Conservation (phyloP, 495 filamentous ascomycete genomes). For the Hypoxylon rickii region DNA sequence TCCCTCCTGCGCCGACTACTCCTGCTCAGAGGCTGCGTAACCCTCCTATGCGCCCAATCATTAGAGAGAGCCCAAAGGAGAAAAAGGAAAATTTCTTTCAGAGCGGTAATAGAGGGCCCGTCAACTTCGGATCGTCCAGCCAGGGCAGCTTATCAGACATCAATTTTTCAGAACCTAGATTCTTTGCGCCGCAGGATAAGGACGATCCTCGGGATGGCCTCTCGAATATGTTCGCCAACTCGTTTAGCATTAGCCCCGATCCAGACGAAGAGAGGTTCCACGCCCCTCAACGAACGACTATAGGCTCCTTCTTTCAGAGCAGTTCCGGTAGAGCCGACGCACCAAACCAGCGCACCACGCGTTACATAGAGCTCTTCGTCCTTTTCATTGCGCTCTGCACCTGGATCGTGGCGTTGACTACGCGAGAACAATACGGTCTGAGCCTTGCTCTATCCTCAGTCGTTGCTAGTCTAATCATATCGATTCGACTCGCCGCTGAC, state of each 20-base stretch:
- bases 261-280: slow-evolving; percentile 26
- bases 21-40: slow-evolving; percentile 68
- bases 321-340: neutral
- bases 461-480: slow-evolving; percentile 31
- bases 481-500: slow-evolving; percentile 37
- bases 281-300: neutral
- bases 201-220: slow-evolving; percentile 40
- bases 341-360: slow-evolving; percentile 14
- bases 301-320: slow-evolving; percentile 2
- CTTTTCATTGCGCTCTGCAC: slow-evolving; percentile 23
- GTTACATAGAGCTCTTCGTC: slow-evolving; percentile 26
- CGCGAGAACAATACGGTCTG: slow-evolving; percentile 32
- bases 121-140: slow-evolving; percentile 17
- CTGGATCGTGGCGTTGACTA: slow-evolving; percentile 31
- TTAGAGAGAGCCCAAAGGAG: slow-evolving; percentile 48
- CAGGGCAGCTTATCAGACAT: slow-evolving; percentile 19
- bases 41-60: slow-evolving; percentile 56
- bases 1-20: slow-evolving; percentile 67
- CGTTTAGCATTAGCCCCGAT: slow-evolving; percentile 38
- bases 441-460: slow-evolving; percentile 32
- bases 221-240: slow-evolving; percentile 39
- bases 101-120: slow-evolving; percentile 15
- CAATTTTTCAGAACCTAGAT: slow-evolving; percentile 32
- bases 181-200: slow-evolving; percentile 35
- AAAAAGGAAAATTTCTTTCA: slow-evolving; percentile 54